These are phyloP conservation scores for Pneumocystis jirovecii DNA, from an alignment of 1,139 yeast genomes.

Conservation along the genomic window DNA sequence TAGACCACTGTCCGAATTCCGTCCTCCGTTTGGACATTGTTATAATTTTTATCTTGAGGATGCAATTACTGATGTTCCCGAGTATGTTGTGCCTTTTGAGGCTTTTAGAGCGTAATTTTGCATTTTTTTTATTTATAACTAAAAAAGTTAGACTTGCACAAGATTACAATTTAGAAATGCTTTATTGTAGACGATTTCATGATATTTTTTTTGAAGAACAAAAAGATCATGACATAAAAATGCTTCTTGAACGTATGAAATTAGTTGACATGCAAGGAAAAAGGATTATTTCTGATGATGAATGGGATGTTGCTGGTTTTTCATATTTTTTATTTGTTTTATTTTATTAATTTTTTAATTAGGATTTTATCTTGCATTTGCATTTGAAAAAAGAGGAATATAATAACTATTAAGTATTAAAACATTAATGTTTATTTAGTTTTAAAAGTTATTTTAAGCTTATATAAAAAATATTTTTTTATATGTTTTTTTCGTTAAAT, in stretches of 20 bases:
- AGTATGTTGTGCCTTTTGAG: slow-evolving; percentile 93
- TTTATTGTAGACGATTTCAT: slow-evolving; percentile 61
- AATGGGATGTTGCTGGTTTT: slow-evolving; percentile 68
- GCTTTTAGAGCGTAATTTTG: slow-evolving; percentile 57
- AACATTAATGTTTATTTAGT: background rate
- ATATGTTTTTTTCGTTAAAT: no score
- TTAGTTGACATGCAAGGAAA: slow-evolving; percentile 47
- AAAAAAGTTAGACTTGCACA: slow-evolving; percentile 25
- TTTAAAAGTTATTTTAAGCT: background rate
- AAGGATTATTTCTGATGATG: slow-evolving; percentile 78
- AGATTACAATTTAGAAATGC: slow-evolving; percentile 62
- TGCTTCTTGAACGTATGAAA: slow-evolving; percentile 42
- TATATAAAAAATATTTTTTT: background rate
- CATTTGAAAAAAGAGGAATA: slow-evolving; percentile 39
- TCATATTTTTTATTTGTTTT: background rate
- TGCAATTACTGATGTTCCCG: slow-evolving; percentile 94
- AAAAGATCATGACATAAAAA: slow-evolving; percentile 37
- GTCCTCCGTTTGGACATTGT: slow-evolving; percentile 68
- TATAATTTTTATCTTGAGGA: slow-evolving; percentile 73
- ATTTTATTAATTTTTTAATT: background rate
- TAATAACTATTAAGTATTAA: background rate
- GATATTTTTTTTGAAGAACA: slow-evolving; percentile 72
- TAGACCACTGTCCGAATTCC: slow-evolving; percentile 60
- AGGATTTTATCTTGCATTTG: slow-evolving; percentile 57
- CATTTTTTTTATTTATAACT: background rate